These are phyloP conservation scores for Thielaviopsis musarum DNA, from an alignment of 2,329 filamentous ascomycete genomes.

Conservation along the genomic window DNA sequence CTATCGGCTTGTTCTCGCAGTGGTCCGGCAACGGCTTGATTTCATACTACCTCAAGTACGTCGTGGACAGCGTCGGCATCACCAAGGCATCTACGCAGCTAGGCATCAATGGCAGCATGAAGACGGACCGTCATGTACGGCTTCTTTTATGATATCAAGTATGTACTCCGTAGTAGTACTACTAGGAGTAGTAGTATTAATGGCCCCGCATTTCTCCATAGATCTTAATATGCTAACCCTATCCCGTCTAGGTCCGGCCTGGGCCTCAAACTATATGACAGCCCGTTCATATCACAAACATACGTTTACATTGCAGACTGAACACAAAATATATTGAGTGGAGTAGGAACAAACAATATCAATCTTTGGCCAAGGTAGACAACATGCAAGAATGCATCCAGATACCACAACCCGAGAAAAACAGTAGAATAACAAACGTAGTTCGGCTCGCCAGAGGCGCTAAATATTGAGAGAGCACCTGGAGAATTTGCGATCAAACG, in stretches of 20 bases:
- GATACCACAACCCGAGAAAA: too few species aligned
- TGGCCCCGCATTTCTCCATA: too few species aligned
- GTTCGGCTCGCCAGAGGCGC: background rate
- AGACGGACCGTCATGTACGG: constrained; percentile 19
- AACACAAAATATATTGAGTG: too few species aligned
- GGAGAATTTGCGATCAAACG: background rate
- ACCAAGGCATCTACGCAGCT: constrained; percentile 21
- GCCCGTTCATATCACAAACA: too few species aligned
- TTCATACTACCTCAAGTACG: constrained; percentile 22
- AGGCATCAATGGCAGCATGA: constrained; percentile 22
- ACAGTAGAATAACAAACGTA: background rate
- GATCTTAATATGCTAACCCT: background rate
- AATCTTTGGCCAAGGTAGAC: too few species aligned
- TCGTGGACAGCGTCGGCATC: constrained; percentile 22
- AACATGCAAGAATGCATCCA: too few species aligned
- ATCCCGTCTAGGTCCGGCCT: constrained; percentile 13
- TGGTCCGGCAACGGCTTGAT: constrained; percentile 20
- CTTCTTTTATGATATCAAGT: constrained; percentile 18
- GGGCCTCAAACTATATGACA: too few species aligned
- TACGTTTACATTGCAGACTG: too few species aligned
- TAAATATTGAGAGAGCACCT: background rate
- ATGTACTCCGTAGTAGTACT: background rate
- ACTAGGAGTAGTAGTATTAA: too few species aligned
- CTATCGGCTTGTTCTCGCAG: constrained; percentile 17
- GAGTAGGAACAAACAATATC: too few species aligned